Evolutionary conservation across 306 rosid genomes (phyloP), one percentile per base, ranked within the genome.

Genomic region (Dryas alaskensis): DNA sequence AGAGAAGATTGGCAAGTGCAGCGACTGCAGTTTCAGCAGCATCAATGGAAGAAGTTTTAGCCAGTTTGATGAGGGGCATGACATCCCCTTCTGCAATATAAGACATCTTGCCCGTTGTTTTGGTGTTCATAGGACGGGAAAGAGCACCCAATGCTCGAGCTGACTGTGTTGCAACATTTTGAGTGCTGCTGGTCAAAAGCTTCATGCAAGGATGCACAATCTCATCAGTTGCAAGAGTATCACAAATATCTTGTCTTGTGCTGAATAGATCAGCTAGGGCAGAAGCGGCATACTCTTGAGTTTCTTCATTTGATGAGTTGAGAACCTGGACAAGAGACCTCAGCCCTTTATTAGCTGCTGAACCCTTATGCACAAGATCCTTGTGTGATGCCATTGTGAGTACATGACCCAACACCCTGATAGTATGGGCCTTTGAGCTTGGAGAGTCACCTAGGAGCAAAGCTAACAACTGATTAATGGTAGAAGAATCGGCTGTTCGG

Each of bases 1-100:
- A 89, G 60, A 91, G 89, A 91, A 94, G 91, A 81, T 94, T 94
- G 81, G 98, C 98, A 73, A 91, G 85, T 47, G 97, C 96, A 82
- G 92, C 91, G 78, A 94, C 88, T 69, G 98, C 98, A 75, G 92
- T 89, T 88, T 94, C 96, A 67, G 90, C 91, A 71, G 98, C 83
- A 78, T 83, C 95, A 78, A 89, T 72, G 45, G 95, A 94, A 68
- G 95, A 89, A 57, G 97, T 85, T 88, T 94, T 94, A 72, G 98
- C 97, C 83, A 94, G 88, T 74, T 76, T 87, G 78, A 94, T 89
- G 76, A 94, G 88, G 67, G 92, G 98, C 72, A 84, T 83, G 44
- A 91, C 87, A 63, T 94, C 97, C 73, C 93, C 96, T 79, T 84
- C 90, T 69, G 89, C 81, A 80, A 94, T 79, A 83, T 87, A 85